Evolutionary conservation across 257 asterid genomes (phyloP).

Genomic region (Solanum phureja): DNA sequence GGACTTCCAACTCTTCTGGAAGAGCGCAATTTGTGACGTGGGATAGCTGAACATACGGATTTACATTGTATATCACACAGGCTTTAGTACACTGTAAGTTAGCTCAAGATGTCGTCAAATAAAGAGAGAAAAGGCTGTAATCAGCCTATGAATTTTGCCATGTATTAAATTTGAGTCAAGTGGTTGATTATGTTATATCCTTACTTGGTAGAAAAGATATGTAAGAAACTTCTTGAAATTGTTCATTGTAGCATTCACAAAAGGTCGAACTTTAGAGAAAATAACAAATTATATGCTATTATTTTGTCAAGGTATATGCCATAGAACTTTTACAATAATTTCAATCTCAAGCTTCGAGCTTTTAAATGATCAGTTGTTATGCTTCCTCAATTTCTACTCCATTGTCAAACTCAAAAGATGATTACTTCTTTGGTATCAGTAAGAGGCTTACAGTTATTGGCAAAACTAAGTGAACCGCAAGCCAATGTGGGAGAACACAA

Average conservation of each 20-base stretch:
- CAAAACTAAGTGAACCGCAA: neutral
- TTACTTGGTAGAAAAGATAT: neutral
- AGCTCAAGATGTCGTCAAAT: neutral
- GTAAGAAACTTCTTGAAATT: neutral
- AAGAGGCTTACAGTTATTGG: neutral
- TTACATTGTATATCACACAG: neutral
- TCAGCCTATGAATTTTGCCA: neutral
- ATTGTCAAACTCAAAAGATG: neutral
- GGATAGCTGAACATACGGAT: neutral
- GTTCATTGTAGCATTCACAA: neutral
- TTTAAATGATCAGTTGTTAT: neutral
- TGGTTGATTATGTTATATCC: neutral
- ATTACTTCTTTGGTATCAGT: neutral
- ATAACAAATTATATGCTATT: neutral
- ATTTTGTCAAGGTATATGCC: neutral
- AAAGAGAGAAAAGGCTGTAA: neutral
- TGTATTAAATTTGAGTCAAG: neutral
- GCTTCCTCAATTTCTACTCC: neutral
- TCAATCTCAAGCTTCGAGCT: neutral
- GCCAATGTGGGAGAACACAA: neutral
- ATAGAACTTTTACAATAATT: neutral
- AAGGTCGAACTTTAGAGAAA: neutral
- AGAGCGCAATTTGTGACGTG: neutral
- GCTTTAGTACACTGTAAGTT: neutral
- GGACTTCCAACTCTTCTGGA: neutral